phyloP scores from a whole-genome alignment of 495 filamentous ascomycete genomes.

The Trichoderma asperelloides region DNA sequence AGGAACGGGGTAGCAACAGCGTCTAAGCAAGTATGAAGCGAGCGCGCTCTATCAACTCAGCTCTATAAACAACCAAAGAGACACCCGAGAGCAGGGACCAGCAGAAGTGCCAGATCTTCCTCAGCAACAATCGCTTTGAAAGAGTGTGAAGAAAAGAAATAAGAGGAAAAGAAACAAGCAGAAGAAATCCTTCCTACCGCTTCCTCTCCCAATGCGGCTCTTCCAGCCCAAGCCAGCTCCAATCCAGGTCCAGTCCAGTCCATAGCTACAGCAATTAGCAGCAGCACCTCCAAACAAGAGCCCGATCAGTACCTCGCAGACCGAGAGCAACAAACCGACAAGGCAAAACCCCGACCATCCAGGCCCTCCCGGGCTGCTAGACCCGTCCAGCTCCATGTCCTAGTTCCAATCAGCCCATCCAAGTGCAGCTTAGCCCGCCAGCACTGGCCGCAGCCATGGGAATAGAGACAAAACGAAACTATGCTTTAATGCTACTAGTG shows the following conservation, averaged over 20 bases:
- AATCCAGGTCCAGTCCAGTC: neutral
- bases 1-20: too few relatives aligned
- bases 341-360: neutral
- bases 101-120: neutral
- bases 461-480: neutral
- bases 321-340: neutral
- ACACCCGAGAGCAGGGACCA: neutral
- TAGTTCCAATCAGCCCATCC: neutral
- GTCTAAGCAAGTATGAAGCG: too few relatives aligned
- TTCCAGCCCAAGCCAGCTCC: neutral
- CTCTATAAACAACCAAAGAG: neutral
- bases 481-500: neutral
- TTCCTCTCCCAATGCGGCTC: neutral
- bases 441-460: neutral
- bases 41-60: too few relatives aligned
- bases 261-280: too few relatives aligned
- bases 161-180: neutral
- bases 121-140: neutral
- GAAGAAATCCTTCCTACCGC: neutral
- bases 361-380: neutral
- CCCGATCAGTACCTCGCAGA: neutral
- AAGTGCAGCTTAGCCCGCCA: neutral
- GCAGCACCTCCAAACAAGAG: neutral
- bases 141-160: neutral
- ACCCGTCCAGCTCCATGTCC: neutral